Evolutionary conservation across 2,329 filamentous ascomycete genomes (phyloP), one percentile per base, ranked within the genome.

Genomic region (Fusarium pilosicola): DNA sequence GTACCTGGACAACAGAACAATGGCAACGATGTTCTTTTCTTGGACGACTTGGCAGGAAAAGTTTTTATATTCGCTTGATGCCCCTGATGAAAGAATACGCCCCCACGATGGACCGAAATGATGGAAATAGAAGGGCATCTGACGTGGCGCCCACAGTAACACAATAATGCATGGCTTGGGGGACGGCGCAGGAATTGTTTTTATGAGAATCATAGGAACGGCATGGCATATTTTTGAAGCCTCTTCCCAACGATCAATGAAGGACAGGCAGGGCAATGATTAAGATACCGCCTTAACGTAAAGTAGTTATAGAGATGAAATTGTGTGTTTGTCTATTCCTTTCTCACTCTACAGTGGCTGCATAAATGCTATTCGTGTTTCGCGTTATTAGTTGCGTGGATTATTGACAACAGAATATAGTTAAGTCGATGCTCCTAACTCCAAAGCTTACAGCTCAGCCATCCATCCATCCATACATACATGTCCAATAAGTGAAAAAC

Each of bases 291-390:
- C 62, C 63, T 67, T 62, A 52, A 65, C 71, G 73, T 70, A 73
- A 62, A 78, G 73, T 77, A 78, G 71, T 74, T 66, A 71, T 74
- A 76, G 73, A 76, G 54, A 74, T 78, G 67, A 76, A 77, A 76
- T 77, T 76, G 67, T 78, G 73, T 75, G 65, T 62, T 67, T 44
- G 59, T 32, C 56, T 28, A 61, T 54, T 30, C 15, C 20, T 30
- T 14, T 32, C 24, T n/a, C 36, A 30, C 28, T 46, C 30, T 22
- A 39, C 26, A 39, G 22, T 51, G 64, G 32, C 32, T 44, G 18
- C 30, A 36, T 32, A n/a, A 42, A 28, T n/a, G n/a, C 11, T 28
- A 26, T 55, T 39, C 34, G 24, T 66, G n/a, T n/a, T 46, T 30
- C 24, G 48, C 48, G 22, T 48, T n/a, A 22, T 32, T 49, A n/a